phyloP scores from a whole-genome alignment of 805 yeast genomes.

The Blastobotrys peoriensis region DNA sequence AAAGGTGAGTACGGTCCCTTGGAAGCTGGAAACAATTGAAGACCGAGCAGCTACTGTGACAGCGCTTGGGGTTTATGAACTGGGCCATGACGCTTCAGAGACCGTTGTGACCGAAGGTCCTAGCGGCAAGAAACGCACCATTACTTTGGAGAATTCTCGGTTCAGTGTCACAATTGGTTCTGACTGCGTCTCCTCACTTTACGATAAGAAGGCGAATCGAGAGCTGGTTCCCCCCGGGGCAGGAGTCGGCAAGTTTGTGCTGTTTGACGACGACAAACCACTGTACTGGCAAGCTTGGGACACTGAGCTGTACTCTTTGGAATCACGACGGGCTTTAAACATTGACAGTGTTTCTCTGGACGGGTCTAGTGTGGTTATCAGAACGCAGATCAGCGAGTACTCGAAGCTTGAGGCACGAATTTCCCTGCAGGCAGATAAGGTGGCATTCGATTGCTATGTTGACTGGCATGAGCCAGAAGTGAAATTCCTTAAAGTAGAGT shows the following conservation, averaged over 20 bases:
- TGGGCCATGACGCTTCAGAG: too few relatives aligned
- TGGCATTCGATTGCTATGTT: conserved; percentile 53
- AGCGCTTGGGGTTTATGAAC: too few relatives aligned
- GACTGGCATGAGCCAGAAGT: conserved; percentile 56
- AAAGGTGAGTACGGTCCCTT: conserved; percentile 53
- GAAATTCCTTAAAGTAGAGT: conserved; percentile 76
- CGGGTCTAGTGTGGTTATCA: conserved; percentile 55
- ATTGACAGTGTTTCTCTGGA: conserved; percentile 50
- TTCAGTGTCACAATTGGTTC: conserved; percentile 53
- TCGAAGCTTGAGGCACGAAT: conserved; percentile 49
- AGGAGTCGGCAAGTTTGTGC: conserved; percentile 67
- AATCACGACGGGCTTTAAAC: conserved; percentile 46
- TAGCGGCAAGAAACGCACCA: conserved; percentile 37
- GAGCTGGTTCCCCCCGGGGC: conserved; percentile 61
- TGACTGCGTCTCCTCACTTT: conserved; percentile 54
- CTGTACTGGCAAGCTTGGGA: conserved; percentile 82
- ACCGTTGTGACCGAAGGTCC: too few relatives aligned
- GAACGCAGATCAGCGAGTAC: conserved; percentile 44
- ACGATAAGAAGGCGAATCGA: conserved; percentile 56
- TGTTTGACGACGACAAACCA: conserved; percentile 74
- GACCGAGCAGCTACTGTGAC: conserved; percentile 26
- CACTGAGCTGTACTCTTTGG: conserved; percentile 69
- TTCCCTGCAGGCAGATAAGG: conserved; percentile 37
- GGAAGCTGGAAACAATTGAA: conserved; percentile 37
- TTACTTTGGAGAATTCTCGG: conserved; percentile 51